Percentiles rank a stretch among this genome's conserved stretches.
These are phyloP conservation scores for Naganishia onofrii DNA, from an alignment of 768 basidiomycete genomes.

Conservation along the genomic window DNA sequence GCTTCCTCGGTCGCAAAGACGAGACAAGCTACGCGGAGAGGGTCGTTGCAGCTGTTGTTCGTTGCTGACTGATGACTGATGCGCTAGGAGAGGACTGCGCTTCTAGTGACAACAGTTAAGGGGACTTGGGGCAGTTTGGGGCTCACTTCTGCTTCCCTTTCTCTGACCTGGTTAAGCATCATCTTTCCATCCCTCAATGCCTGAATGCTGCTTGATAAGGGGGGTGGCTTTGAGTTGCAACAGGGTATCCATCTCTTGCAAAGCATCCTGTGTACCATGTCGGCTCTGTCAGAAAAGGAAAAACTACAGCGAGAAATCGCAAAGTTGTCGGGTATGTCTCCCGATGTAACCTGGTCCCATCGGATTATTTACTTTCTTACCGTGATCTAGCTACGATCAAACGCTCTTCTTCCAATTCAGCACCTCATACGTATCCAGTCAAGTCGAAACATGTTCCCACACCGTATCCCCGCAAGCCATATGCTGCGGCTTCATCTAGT, in stretches of 20 bases:
- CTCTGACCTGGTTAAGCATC: neutral
- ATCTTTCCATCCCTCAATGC: too few species aligned
- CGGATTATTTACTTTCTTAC: neutral
- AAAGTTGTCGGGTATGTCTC: conserved; percentile 45
- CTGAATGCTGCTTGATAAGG: neutral
- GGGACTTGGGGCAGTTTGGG: neutral
- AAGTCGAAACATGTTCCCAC: neutral
- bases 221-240: neutral
- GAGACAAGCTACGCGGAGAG: too few species aligned
- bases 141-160: conserved; percentile 1
- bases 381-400: conserved; percentile 20
- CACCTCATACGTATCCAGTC: neutral
- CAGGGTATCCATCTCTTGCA: neutral
- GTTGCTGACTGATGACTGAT: too few species aligned
- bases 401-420: neutral
- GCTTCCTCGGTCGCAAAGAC: too few species aligned
- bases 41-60: too few species aligned
- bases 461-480: conserved; percentile 18
- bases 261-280: neutral
- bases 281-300: conserved; percentile 38
- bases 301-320: conserved; percentile 49
- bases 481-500: conserved; percentile 17
- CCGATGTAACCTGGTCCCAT: neutral
- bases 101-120: neutral
- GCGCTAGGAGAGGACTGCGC: neutral